Evolutionary conservation across 306 rosid species (phyloP), one percentile per base, ranked within the genome.

Genomic region (Gynostemma pentaphyllum): DNA sequence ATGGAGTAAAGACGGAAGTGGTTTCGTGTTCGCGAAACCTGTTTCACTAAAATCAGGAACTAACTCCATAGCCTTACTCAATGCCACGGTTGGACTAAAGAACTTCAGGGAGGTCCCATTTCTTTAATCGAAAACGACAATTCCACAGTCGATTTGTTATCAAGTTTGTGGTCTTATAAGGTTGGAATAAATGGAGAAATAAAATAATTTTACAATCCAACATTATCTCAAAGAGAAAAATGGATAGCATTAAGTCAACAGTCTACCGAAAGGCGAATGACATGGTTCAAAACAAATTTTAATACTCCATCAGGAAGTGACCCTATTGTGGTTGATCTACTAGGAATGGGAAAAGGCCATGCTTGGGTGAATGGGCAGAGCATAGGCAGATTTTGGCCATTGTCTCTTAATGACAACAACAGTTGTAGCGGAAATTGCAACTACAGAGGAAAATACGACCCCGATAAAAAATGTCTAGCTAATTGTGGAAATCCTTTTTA

Each of bases 111-210:
- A n/a, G n/a, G n/a, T n/a, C n/a, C n/a, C 4, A 4, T 0, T 4
- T 16, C 51, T 15, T n/a, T 16, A n/a, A 9, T 53, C 19, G 11
- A 19, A 22, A 26, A 23, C 14, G 23, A 53, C 18, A 14, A 27
- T n/a, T 34, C 22, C 15, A 47, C 62, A 1, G n/a, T n/a, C n/a
- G n/a, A n/a, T n/a, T n/a, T n/a, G n/a, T n/a, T n/a, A n/a, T n/a
- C n/a, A n/a, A n/a, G n/a, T n/a, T n/a, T n/a, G 55, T 78, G 88
- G 85, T 36, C 15, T 0, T 72, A 77, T 70, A 70, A 68, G 70
- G 69, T 77, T 41, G 85, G 88, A 0, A 59, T 83, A 13, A 2
- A 72, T 48, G 88, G 88, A 21, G 28, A 76, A 74, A 40, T 79
- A 85, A n/a, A n/a, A n/a, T n/a, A n/a, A n/a, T n/a, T n/a, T n/a